These are phyloP conservation scores for Picea abies DNA, from an alignment of 83 land plant genomes.

Conservation along the genomic window DNA sequence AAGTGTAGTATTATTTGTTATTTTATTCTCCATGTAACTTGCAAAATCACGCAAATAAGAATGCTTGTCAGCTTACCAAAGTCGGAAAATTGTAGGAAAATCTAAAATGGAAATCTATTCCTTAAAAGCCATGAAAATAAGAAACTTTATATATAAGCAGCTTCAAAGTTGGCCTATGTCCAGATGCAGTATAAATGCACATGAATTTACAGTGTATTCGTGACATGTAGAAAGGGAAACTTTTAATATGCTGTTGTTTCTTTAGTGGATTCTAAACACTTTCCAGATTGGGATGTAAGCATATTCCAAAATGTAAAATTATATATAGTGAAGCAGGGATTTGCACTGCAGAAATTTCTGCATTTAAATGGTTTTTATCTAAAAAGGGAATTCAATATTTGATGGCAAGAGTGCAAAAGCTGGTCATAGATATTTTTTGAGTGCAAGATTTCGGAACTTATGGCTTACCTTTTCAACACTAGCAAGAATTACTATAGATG, in stretches of 20 bases:
- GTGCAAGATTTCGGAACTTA: too few relatives aligned
- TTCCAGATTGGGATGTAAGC: not conserved
- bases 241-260: not conserved
- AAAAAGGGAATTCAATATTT: too few relatives aligned
- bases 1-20: slow-evolving; percentile 3
- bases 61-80: not conserved
- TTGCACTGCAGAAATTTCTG: not conserved
- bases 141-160: not conserved
- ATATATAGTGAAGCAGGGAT: not conserved
- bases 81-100: not conserved
- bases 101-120: not conserved
- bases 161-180: not conserved
- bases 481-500: too few relatives aligned
- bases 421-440: too few relatives aligned
- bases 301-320: not conserved
- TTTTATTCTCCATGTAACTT: not conserved
- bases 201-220: not conserved
- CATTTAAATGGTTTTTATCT: too few relatives aligned
- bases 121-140: not conserved
- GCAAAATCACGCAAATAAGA: not conserved
- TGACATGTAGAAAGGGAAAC: not conserved
- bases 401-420: too few relatives aligned
- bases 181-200: not conserved
- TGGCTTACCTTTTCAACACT: too few relatives aligned
- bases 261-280: slow-evolving; percentile 4